Base-by-base conservation (phyloP, 208 protist species). In the Tritrichomonas musculus region DNA sequence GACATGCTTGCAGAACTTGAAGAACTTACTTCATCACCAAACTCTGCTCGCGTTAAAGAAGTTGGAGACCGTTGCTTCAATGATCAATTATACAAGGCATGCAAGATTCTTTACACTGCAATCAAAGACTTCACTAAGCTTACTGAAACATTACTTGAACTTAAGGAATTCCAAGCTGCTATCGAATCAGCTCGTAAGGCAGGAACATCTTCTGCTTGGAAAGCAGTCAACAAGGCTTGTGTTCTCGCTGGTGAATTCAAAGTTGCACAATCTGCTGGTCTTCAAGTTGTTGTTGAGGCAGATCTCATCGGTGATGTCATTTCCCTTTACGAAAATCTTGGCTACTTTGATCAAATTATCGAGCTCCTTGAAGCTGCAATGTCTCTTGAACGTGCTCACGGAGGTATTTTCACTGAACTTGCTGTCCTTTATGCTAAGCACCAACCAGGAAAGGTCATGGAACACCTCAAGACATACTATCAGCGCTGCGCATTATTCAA, bases 391-490 rank as follows among this genome's bases (percentile, higher is more conserved):
- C 96, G 98, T 33, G 98, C 98, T 1, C 99, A 99, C 95, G 98
- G 98, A 96, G 98, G 97, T 92, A 99, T 99, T 95, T 99, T 99
- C 96, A 99, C 99, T 47, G 98, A 98, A 95, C 98, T 99, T 92
- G 98, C 97, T 82, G 96, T 99, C 33, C 94, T 99, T 33, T 99
- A 99, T 94, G 97, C 97, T 41, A 98, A 99, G 95, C 99, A 99
- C 96, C 97, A 97, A 93, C 69, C 84, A 82, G 93, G 99, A 93
- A 99, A 99, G 95, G 96, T 99, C 22, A 96, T 99, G 96, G 98
- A 99, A 94, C 98, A 99, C 96, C 96, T 99, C 50, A 99, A 99
- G 94, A 96, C 98, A 93, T 99, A 98, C 96, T 97, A 97, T 50
- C 97, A 96, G 69, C 96, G 97, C 93, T 96, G 99, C 93, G 99